These are phyloP conservation scores for Beverwykella pulmonaria DNA, from an alignment of 495 filamentous ascomycete genomes.

Conservation along the genomic window DNA sequence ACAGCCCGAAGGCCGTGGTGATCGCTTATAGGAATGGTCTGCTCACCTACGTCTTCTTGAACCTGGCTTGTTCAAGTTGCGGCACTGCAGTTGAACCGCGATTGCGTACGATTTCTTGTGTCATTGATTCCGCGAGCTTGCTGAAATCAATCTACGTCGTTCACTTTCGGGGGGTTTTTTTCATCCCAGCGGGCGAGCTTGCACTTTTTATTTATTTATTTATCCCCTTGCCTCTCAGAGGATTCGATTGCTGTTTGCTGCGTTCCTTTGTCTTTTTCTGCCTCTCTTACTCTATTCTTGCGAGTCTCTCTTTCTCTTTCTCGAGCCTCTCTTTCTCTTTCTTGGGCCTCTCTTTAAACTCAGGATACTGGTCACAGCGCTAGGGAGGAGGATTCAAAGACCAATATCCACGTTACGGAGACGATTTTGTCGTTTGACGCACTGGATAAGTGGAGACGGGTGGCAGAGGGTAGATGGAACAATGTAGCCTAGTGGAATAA, in stretches of 20 bases:
- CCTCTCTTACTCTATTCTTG: constrained; percentile 10
- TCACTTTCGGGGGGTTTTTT: constrained; percentile 7
- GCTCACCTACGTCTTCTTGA: constrained; percentile 5
- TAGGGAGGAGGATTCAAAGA: too few relatives aligned
- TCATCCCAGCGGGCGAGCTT: neutral
- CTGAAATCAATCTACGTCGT: constrained; percentile 4
- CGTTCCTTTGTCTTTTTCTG: constrained; percentile 6
- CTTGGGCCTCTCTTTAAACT: too few relatives aligned
- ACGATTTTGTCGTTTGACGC: too few relatives aligned
- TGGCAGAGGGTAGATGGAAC: too few relatives aligned
- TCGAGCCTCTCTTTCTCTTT: constrained; percentile 1
- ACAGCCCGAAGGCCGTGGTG: neutral
- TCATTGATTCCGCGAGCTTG: neutral
- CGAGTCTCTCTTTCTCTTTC: neutral
- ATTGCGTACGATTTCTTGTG: neutral
- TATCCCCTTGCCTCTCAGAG: neutral
- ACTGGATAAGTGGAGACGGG: too few relatives aligned
- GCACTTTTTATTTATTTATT: neutral
- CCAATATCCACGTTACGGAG: too few relatives aligned
- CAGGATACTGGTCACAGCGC: too few relatives aligned
- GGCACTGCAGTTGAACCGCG: constrained; percentile 2
- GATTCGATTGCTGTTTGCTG: constrained; percentile 4
- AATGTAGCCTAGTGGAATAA: too few relatives aligned
- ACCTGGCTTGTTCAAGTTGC: constrained; percentile 2
- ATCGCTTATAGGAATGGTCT: neutral